A percentile compares a stretch with the other conserved stretches of the same genome.
Evolutionary conservation across 495 filamentous ascomycete species (phyloP).

Genomic region (Venustampulla echinocandica): DNA sequence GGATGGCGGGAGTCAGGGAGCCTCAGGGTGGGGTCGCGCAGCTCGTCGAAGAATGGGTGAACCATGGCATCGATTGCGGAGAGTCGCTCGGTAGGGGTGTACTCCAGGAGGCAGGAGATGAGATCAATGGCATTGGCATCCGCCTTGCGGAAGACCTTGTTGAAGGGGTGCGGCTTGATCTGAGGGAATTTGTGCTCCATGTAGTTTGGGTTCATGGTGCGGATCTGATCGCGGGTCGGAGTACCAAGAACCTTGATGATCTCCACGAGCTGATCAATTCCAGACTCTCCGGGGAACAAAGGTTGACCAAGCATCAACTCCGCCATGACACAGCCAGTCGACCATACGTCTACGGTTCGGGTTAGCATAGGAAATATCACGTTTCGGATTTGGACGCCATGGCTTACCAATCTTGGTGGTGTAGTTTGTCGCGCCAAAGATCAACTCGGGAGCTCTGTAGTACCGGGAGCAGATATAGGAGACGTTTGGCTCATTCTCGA

Average conservation of each 20-base stretch:
- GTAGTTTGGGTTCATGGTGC: conserved; percentile 99
- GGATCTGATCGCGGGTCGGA: conserved; percentile 95
- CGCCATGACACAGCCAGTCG: conserved; percentile 97
- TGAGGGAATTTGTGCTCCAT: conserved; percentile 99
- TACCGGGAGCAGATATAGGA: conserved; percentile 99
- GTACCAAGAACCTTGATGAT: conserved; percentile 99
- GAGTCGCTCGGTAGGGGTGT: conserved; percentile 91
- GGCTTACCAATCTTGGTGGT: conserved; percentile 99
- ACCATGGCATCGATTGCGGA: conserved; percentile 95
- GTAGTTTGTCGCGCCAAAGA: conserved; percentile 98
- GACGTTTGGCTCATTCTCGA: conserved; percentile 98
- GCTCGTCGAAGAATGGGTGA: conserved; percentile 97
- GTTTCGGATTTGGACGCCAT: conserved; percentile 17
- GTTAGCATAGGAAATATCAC: conserved; percentile 8
- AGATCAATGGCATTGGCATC: conserved; percentile 87
- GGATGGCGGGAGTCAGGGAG: conserved; percentile 90
- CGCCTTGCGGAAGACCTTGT: conserved; percentile 96
- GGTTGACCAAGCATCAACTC: conserved; percentile 98
- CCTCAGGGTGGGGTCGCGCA: conserved; percentile 77
- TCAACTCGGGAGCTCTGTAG: conserved; percentile 95
- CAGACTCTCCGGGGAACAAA: conserved; percentile 97
- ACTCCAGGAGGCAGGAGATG: conserved; percentile 88
- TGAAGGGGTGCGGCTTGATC: conserved; percentile 99
- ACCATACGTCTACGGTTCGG: conserved; percentile 80
- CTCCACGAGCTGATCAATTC: conserved; percentile 97